Evolutionary conservation across 2,329 filamentous ascomycete genomes (phyloP).

Genomic region (Mariannaea sp.): DNA sequence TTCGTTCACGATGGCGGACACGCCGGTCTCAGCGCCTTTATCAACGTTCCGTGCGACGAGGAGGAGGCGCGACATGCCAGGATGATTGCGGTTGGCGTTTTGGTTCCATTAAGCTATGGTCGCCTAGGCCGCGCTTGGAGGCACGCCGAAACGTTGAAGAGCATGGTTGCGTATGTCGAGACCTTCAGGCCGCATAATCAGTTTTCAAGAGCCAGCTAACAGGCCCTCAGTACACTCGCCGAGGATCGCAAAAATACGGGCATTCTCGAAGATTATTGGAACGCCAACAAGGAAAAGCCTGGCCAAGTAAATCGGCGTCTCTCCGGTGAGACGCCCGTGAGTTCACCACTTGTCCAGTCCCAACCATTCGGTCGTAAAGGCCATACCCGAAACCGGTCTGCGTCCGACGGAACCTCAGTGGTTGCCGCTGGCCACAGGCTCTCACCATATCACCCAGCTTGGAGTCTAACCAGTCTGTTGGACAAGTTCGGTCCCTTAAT

Average conservation of each 20-base stretch:
- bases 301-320: conserved; percentile 41
- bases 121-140: conserved; percentile 87
- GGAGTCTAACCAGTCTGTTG: conserved; percentile 77
- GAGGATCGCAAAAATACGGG: conserved; percentile 65
- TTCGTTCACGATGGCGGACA: conserved; percentile 82
- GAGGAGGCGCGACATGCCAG: conserved; percentile 80
- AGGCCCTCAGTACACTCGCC: conserved; percentile 59
- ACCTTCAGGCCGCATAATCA: not conserved
- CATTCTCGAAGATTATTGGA: conserved; percentile 81
- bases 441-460: conserved; percentile 81
- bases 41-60: conserved; percentile 80
- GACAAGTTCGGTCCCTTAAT: conserved; percentile 88
- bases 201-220: conserved; percentile 29
- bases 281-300: conserved; percentile 51
- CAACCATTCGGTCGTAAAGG: conserved; percentile 44
- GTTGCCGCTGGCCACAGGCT: conserved; percentile 67
- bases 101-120: conserved; percentile 85
- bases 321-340: conserved; percentile 54
- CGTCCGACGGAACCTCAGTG: conserved; percentile 64
- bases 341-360: conserved; percentile 51
- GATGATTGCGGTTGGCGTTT: conserved; percentile 88
- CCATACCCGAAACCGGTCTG: conserved; percentile 62
- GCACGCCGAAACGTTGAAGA: conserved; percentile 77
- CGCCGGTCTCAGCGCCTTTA: conserved; percentile 89
- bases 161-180: conserved; percentile 69